These are phyloP conservation scores for Coniochaeta sp. DNA, from an alignment of 2,329 filamentous ascomycete genomes.

Conservation along the genomic window DNA sequence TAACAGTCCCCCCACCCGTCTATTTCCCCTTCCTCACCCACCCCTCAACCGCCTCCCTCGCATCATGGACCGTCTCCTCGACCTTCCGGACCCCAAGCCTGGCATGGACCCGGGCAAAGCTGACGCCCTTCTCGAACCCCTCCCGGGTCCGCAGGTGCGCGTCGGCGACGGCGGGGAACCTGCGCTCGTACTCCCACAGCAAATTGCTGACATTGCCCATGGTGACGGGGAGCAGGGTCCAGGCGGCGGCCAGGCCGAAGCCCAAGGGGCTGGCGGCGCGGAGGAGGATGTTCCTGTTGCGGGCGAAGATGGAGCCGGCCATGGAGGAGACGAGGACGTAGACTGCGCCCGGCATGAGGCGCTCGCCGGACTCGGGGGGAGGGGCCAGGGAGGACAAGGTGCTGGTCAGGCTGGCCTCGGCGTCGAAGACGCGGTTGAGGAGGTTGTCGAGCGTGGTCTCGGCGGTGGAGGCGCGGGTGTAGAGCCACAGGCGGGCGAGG, in stretches of 20 bases:
- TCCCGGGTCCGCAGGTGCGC: constrained; percentile 68
- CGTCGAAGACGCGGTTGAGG: constrained; percentile 71
- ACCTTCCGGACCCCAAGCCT: constrained; percentile 64
- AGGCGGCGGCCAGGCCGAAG: constrained; percentile 75
- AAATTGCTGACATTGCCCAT: constrained; percentile 83
- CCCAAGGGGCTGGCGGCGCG: constrained; percentile 69
- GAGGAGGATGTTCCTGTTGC: constrained; percentile 80
- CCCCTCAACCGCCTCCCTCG: constrained; percentile 70
- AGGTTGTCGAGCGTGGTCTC: constrained; percentile 79
- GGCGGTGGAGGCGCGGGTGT: constrained; percentile 63
- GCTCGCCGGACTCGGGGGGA: constrained; percentile 75
- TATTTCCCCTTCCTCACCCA: constrained; percentile 91
- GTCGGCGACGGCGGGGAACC: constrained; percentile 74
- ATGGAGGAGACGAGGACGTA: constrained; percentile 93
- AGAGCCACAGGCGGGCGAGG: constrained; percentile 69
- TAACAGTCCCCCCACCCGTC: constrained; percentile 10
- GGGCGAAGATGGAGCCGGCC: constrained; percentile 85
- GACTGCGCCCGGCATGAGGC: constrained; percentile 78
- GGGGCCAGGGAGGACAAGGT: constrained; percentile 87
- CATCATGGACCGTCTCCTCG: constrained; percentile 71
- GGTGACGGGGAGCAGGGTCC: constrained; percentile 79
- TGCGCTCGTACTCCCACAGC: constrained; percentile 88
- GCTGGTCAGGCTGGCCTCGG: constrained; percentile 84
- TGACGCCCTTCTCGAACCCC: constrained; percentile 59
- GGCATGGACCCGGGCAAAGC: constrained; percentile 68